Evolutionary conservation across 495 filamentous ascomycete species (phyloP).

Genomic region (Penicillium taxi): DNA sequence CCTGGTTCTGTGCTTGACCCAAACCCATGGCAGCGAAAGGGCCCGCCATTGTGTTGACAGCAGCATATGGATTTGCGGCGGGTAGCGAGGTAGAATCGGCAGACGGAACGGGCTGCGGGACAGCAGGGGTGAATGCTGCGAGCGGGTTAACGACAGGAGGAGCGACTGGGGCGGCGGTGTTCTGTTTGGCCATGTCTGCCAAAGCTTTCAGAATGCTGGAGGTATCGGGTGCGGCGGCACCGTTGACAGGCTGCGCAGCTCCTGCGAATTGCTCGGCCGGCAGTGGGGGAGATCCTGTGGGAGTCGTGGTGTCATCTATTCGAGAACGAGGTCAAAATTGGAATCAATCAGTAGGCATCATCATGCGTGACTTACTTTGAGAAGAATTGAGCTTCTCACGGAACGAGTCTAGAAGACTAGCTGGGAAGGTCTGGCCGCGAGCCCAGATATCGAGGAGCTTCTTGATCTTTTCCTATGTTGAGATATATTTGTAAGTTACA

Average conservation of each 20-base stretch:
- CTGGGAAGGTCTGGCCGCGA: constrained; percentile 83
- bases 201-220: constrained; percentile 73
- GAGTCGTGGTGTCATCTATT: constrained; percentile 65
- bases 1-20: constrained; percentile 43
- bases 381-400: constrained; percentile 68
- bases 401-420: constrained; percentile 72
- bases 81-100: constrained; percentile 41
- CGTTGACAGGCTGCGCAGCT: constrained; percentile 32
- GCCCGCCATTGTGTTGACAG: constrained; percentile 43
- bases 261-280: constrained; percentile 36
- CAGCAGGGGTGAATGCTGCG: constrained; percentile 47
- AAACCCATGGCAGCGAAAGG: constrained; percentile 41
- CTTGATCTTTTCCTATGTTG: constrained; percentile 85
- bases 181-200: constrained; percentile 79
- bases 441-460: constrained; percentile 98
- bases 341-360: background rate
- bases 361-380: constrained; percentile 48
- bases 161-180: constrained; percentile 54
- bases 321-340: constrained; percentile 14
- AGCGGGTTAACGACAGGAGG: constrained; percentile 45
- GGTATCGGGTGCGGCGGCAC: constrained; percentile 47
- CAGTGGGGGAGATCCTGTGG: constrained; percentile 66
- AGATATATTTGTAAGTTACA: constrained; percentile 44
- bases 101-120: constrained; percentile 35
- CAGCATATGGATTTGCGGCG: constrained; percentile 50